Evolutionary conservation across 306 rosid genomes (phyloP), one percentile per base, ranked within the genome.

Genomic region (Quercus parvula): DNA sequence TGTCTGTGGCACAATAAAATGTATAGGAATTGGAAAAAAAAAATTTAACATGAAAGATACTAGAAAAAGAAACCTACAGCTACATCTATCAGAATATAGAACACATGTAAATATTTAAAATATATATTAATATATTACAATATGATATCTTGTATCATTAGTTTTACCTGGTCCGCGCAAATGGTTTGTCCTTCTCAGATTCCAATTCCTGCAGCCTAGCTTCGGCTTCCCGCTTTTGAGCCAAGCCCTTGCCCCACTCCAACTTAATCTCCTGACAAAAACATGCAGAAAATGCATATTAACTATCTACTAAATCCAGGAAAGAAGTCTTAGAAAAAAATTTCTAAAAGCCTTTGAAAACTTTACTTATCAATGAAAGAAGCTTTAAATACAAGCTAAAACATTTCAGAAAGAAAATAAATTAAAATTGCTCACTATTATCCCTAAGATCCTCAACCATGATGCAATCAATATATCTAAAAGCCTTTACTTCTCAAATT

Each of bases 221-320:
- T 84, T 95, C 98, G 63, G 86, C 94, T 87, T 95, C 98, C 88
- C 97, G 88, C 89, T 91, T 95, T 87, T 92, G 99, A 81, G 99
- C 92, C 85, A 95, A 88, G 71, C 98, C 99, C 86, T 91, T 95
- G 55, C 97, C 97, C 97, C 97, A 95, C 84, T 95, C 97, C 85
- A 92, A 86, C 78, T 85, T 88, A 54, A 46, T 91, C 85, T 92
- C 99, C 97, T 94, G 80, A 57, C 71, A 74, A 86, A 84, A 56
- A 71, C 20, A 81, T 25, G 71, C 27, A 68, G 76, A 59, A 78
- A 51, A 66, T 24, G 63, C 75, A 24, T 67, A 41, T 58, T 75
- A 58, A 75, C 73, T 30, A 10, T 11, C 22, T 44, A 70, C 69
- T 72, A 51, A 57, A 25, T 66, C 71, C 18, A 66, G 24, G 14